These are phyloP conservation scores for Trypanosoma vivax DNA, from an alignment of 208 protist species.

Conservation along the genomic window DNA sequence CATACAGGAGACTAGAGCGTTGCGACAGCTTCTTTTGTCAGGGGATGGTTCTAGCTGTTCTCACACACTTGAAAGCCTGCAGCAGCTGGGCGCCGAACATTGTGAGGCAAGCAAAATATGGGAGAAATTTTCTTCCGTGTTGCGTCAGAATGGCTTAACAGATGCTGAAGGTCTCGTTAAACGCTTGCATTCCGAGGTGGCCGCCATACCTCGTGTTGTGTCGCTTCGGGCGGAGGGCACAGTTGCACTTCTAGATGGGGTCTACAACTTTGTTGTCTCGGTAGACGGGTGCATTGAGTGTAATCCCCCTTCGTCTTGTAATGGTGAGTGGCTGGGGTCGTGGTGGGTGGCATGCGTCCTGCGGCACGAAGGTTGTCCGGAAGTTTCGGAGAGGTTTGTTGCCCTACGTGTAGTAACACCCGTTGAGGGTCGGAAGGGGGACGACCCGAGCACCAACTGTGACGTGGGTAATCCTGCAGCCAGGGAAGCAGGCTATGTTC, in stretches of 20 bases:
- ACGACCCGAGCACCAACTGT: not conserved
- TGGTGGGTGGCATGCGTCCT: conserved; percentile 14
- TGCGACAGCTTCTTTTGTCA: conserved; percentile 2
- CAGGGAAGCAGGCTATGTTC: not conserved
- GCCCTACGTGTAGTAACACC: conserved; percentile 14
- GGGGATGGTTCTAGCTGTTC: not conserved
- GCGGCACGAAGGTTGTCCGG: conserved; percentile 1
- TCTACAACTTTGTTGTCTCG: conserved; percentile 31
- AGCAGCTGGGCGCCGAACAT: conserved; percentile 5
- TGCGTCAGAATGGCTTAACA: conserved; percentile 6
- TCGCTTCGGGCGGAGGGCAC: conserved; percentile 30
- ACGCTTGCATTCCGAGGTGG: conserved; percentile 17
- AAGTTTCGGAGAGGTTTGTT: conserved; percentile 10
- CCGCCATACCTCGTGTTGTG: conserved; percentile 24
- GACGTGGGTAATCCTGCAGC: not conserved
- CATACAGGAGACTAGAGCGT: conserved; percentile 13
- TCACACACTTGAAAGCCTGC: conserved; percentile 14
- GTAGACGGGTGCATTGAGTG: conserved; percentile 38
- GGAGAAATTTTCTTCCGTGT: not conserved
- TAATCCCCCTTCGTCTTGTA: not conserved
- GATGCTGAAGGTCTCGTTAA: too few relatives aligned
- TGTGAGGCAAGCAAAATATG: not conserved
- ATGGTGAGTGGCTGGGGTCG: conserved; percentile 1
- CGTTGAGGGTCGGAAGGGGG: not conserved
- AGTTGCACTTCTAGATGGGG: conserved; percentile 28